Conservation (phyloP, 306 rosid species). For the Crotalaria pallida region DNA sequence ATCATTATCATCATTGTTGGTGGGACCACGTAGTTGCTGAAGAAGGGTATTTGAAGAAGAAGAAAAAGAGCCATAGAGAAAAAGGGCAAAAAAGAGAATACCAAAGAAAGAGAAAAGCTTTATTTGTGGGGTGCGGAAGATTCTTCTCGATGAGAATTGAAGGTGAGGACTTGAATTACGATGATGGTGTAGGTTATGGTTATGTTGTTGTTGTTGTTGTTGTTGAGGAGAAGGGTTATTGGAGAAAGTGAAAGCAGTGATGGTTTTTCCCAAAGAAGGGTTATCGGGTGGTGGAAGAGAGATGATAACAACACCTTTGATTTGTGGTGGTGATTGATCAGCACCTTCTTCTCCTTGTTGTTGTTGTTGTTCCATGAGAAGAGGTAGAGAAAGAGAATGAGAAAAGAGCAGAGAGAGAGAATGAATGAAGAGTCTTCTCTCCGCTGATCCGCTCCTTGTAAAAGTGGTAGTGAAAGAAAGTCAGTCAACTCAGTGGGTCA, state of each 20-base stretch:
- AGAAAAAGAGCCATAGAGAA: conserved; percentile 42
- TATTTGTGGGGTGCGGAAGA: conserved; percentile 28
- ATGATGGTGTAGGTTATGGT: conserved; percentile 26
- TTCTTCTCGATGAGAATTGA: conserved; percentile 23
- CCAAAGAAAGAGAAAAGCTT: conserved; percentile 44
- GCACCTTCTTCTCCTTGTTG: conserved; percentile 41
- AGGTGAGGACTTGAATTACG: conserved; percentile 22
- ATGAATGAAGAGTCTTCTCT: neutral
- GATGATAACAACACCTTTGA: conserved; percentile 59
- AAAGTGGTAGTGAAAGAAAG: too few species aligned
- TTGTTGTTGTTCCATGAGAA: neutral
- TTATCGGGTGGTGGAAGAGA: conserved; percentile 79
- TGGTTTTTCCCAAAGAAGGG: conserved; percentile 76
- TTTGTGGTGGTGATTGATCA: conserved; percentile 39
- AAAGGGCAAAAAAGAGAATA: conserved; percentile 44
- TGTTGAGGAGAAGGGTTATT: conserved; percentile 20
- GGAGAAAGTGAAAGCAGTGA: conserved; percentile 61
- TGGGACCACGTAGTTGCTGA: conserved; percentile 32
- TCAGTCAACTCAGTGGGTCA: too few species aligned
- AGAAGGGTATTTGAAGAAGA: conserved; percentile 39
- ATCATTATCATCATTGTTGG: conserved; percentile 25
- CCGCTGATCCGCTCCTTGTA: too few species aligned
- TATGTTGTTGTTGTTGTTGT: neutral
- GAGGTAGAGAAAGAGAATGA: neutral
- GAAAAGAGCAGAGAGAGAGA: neutral